Evolutionary conservation across 2,329 filamentous ascomycete species (phyloP), one percentile per base, ranked within the genome.

Genomic region (Colletotrichum sp.): DNA sequence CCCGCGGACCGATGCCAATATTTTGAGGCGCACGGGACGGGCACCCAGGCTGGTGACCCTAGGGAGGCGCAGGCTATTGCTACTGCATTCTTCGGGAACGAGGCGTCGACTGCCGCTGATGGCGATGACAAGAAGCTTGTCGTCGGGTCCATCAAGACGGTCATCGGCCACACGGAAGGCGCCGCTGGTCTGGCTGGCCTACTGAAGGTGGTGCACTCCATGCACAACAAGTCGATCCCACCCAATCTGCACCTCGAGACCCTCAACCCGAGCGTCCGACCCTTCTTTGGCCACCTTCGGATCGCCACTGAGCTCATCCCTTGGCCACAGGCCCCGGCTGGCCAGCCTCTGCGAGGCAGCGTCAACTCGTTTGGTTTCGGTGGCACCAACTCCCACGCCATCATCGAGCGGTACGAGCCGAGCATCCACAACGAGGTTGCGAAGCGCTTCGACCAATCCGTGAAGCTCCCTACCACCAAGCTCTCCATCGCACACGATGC

Each of bases 11-110:
- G 85, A 6, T 81, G 78, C 8, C 86, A 88, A 68, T 88, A 84
- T 76, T 87, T 88, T 25, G 86, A 89, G 71, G 84, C 84, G 4
- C 87, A 88, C 75, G 87, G 86, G 29, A 89, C 88, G 4, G 87
- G 87, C 2, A 83, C 82, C 1, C 78, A 78, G 13, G 79, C 79
- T 3, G 82, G 82, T 11, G 82, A 83, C 63, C 77, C 80, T 2
- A 72, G 78, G 11, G 81, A 83, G 55, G 79, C 80, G 2, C 69
- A 78, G 39, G 81, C 82, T 6, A 79, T 77, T 70, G 36, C 71
- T 19, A 77, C 75, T 22, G 75, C 75, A 1, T 80, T 84, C 1
- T 86, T 87, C 71, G 80, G 79, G 64, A 79, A 6, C 34, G 77
- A 6, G 79, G 79, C 11, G 66, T 82, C 44, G 75, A 79, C 79